Percentiles rank a stretch among this genome's conserved stretches.
phyloP scores from a whole-genome alignment of 768 basidiomycete genomes.

The Lenzites betulinus region DNA sequence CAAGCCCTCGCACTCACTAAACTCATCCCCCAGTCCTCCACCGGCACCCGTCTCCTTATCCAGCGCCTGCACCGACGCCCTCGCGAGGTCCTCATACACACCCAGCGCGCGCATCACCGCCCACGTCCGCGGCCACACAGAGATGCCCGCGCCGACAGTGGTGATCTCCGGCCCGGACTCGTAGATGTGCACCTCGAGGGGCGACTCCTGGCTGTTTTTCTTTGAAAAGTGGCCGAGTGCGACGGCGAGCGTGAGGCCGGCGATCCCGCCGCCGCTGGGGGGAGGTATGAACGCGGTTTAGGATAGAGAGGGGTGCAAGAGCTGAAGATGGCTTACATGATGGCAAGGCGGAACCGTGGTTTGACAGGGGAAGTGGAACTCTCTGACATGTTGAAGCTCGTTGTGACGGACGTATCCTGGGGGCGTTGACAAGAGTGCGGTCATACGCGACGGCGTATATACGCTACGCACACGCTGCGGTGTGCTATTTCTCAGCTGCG shows the following conservation, averaged over 20 bases:
- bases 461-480: too few relatives aligned
- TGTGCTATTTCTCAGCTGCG: too few relatives aligned
- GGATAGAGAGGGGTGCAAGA: background rate
- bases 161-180: constrained; percentile 46
- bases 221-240: constrained; percentile 34
- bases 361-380: background rate
- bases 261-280: constrained; percentile 37
- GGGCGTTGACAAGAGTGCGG: too few relatives aligned
- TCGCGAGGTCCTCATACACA: constrained; percentile 29
- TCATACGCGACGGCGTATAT: too few relatives aligned
- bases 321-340: background rate
- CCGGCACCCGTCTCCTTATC: background rate
- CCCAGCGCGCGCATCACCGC: constrained; percentile 46
- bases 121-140: constrained; percentile 51
- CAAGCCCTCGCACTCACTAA: too few relatives aligned
- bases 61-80: constrained; percentile 16
- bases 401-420: background rate
- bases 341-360: constrained; percentile 11
- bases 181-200: constrained; percentile 36
- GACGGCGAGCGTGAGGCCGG: constrained; percentile 45
- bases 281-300: background rate
- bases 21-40: background rate
- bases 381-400: background rate
- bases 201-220: constrained; percentile 38
- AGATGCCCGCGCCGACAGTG: constrained; percentile 44